Evolutionary conservation across 2,329 filamentous ascomycete species (phyloP).

Genomic region (Botrytis paeoniae): DNA sequence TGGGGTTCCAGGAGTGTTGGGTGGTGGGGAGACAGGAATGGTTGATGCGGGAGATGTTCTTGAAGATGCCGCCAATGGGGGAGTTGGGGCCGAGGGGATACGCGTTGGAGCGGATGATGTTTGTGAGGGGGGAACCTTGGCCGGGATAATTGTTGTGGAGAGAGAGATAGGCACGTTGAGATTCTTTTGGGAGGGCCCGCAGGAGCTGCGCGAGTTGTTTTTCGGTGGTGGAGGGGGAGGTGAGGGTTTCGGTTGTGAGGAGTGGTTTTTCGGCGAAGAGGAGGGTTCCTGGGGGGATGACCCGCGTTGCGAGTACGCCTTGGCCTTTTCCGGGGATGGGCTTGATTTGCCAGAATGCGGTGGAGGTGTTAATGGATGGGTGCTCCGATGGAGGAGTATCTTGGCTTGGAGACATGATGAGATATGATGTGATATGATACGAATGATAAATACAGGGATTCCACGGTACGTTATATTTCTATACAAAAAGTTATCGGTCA

Average conservation of each 20-base stretch:
- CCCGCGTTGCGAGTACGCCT: slow-evolving; percentile 30
- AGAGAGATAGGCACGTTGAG: slow-evolving; percentile 31
- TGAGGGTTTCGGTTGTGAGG: slow-evolving; percentile 32
- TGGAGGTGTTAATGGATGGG: slow-evolving; percentile 9
- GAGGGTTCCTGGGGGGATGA: slow-evolving; percentile 33
- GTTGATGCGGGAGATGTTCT: slow-evolving; percentile 32
- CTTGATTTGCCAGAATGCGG: slow-evolving; percentile 26
- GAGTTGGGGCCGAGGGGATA: slow-evolving; percentile 33
- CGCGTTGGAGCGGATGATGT: slow-evolving; percentile 33
- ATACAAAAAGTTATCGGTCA: too few species aligned
- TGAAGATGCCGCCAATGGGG: slow-evolving; percentile 30
- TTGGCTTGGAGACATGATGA: slow-evolving; percentile 25
- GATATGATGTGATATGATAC: background rate
- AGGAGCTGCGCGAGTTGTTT: slow-evolving; percentile 29
- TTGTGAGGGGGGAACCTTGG: slow-evolving; percentile 27
- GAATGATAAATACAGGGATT: background rate
- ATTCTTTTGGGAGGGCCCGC: slow-evolving; percentile 22
- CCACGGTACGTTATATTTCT: background rate
- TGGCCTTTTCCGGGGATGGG: slow-evolving; percentile 33
- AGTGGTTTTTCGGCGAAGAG: slow-evolving; percentile 35
- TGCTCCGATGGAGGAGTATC: slow-evolving; percentile 13
- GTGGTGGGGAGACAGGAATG: slow-evolving; percentile 33
- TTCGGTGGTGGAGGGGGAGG: slow-evolving; percentile 27
- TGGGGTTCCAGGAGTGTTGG: slow-evolving; percentile 32
- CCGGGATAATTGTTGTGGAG: slow-evolving; percentile 34